Percentiles rank a stretch among this genome's conserved stretches.
Conservation (phyloP, 2,329 filamentous ascomycete species). For the Fusarium poae region DNA sequence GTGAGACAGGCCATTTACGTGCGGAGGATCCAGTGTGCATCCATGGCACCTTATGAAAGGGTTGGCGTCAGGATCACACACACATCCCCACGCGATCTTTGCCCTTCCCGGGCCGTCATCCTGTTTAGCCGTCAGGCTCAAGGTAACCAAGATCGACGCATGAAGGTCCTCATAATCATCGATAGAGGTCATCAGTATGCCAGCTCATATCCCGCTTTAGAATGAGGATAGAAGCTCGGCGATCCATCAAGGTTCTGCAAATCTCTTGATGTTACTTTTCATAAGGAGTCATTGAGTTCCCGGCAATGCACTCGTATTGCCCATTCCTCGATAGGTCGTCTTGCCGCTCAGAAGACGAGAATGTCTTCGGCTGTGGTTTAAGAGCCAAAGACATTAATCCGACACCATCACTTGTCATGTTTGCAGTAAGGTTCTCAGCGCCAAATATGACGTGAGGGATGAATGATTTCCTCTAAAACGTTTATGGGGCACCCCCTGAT, state of each 20-base stretch:
- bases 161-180: constrained; percentile 37
- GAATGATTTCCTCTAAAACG: constrained; percentile 14
- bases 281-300: neutral
- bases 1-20: constrained; percentile 12
- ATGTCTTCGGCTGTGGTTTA: neutral
- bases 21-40: constrained; percentile 27
- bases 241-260: constrained; percentile 7
- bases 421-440: constrained; percentile 14
- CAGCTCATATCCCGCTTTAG: constrained; percentile 11
- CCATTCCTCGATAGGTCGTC: neutral
- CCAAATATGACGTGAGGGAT: constrained; percentile 30
- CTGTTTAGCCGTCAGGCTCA: constrained; percentile 40
- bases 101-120: constrained; percentile 33
- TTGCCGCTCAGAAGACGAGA: constrained; percentile 1
- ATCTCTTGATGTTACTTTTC: constrained; percentile 11
- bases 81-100: constrained; percentile 36
- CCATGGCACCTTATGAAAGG: constrained; percentile 17
- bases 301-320: constrained; percentile 3
- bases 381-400: neutral
- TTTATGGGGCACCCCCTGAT: constrained; percentile 30
- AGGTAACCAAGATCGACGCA: constrained; percentile 27
- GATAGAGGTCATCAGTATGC: constrained; percentile 10
- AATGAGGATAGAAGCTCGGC: constrained; percentile 6
- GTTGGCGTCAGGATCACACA: constrained; percentile 25
- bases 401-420: neutral